Evolutionary conservation across 2,329 filamentous ascomycete genomes (phyloP).

Genomic region (Aspergillus felis): DNA sequence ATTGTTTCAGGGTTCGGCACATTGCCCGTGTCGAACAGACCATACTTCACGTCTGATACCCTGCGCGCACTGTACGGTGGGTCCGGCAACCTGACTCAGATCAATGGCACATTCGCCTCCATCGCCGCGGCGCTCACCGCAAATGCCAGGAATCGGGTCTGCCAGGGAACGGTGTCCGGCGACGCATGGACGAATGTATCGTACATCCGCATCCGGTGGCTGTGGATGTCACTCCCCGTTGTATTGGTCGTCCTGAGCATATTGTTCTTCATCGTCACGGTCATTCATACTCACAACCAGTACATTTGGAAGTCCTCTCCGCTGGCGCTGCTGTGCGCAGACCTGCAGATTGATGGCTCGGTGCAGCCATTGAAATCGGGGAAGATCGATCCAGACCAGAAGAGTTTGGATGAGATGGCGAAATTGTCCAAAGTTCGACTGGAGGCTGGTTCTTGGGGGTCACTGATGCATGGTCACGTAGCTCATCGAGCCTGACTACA

Average conservation of each 20-base stretch:
- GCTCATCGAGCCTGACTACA: not conserved
- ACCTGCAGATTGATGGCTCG: slow-evolving; percentile 2
- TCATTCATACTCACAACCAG: slow-evolving; percentile 20
- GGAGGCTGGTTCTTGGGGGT: not conserved
- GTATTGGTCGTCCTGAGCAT: slow-evolving; percentile 42
- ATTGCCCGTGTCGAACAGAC: slow-evolving; percentile 16
- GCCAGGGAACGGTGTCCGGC: slow-evolving; percentile 10
- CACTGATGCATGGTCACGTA: not conserved
- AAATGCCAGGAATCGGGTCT: slow-evolving; percentile 19
- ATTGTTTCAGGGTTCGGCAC: slow-evolving; percentile 17
- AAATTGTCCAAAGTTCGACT: not conserved
- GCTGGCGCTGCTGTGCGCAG: slow-evolving; percentile 20
- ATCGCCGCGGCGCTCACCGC: slow-evolving; percentile 15
- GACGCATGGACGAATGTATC: slow-evolving; percentile 18
- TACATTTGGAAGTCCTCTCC: slow-evolving; percentile 26
- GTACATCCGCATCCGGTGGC: slow-evolving; percentile 20
- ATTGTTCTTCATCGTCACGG: slow-evolving; percentile 47
- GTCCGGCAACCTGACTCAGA: slow-evolving; percentile 17
- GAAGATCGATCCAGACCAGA: not conserved
- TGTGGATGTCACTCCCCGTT: slow-evolving; percentile 19
- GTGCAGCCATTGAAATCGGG: not conserved
- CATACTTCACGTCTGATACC: slow-evolving; percentile 17
- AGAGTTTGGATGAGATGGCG: not conserved
- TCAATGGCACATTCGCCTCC: slow-evolving; percentile 14
- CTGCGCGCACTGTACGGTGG: slow-evolving; percentile 18